Evolutionary conservation across 1,284 basidiomycete species (phyloP).

Genomic region (Tetrapyrgos nigripes): DNA sequence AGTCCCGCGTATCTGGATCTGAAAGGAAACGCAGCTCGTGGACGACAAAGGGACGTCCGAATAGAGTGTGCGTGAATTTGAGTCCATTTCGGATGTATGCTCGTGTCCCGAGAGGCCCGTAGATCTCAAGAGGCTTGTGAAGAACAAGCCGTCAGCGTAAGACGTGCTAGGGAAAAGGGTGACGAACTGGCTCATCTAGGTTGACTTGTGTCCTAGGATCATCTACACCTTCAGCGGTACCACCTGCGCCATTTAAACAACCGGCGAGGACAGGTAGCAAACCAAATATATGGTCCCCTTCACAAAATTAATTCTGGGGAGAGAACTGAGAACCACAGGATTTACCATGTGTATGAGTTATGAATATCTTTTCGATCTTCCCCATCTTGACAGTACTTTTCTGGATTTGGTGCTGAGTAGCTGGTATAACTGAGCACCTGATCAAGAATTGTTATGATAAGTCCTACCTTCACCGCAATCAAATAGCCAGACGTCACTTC

Average conservation of each 20-base stretch:
- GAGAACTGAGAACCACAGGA: not conserved
- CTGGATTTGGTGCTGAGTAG: constrained; percentile 84
- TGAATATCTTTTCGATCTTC: constrained; percentile 86
- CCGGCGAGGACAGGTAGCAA: constrained; percentile 76
- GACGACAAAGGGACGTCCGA: constrained; percentile 82
- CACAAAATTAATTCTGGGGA: constrained; percentile 1
- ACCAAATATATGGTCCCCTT: constrained; percentile 90
- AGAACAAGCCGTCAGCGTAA: constrained; percentile 4
- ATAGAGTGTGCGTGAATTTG: constrained; percentile 72
- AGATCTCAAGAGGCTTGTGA: constrained; percentile 77
- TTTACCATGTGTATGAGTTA: constrained; percentile 90
- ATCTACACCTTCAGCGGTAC: constrained; percentile 61
- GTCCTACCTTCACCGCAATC: constrained; percentile 68
- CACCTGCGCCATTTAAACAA: constrained; percentile 73
- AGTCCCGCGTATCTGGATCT: constrained; percentile 58
- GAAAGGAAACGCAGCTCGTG: constrained; percentile 81
- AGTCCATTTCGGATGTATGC: constrained; percentile 82
- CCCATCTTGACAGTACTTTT: constrained; percentile 77
- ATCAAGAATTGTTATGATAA: not conserved
- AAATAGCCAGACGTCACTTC: constrained; percentile 80
- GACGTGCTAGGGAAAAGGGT: constrained; percentile 2
- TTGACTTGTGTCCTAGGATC: constrained; percentile 57
- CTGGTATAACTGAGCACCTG: constrained; percentile 31
- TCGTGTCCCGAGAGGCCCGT: constrained; percentile 88
- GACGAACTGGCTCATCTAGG: constrained; percentile 40